Percentiles rank a stretch among this genome's conserved stretches.
phyloP scores from a whole-genome alignment of 352 stramenopile species.

The Phytophthora sojae region DNA sequence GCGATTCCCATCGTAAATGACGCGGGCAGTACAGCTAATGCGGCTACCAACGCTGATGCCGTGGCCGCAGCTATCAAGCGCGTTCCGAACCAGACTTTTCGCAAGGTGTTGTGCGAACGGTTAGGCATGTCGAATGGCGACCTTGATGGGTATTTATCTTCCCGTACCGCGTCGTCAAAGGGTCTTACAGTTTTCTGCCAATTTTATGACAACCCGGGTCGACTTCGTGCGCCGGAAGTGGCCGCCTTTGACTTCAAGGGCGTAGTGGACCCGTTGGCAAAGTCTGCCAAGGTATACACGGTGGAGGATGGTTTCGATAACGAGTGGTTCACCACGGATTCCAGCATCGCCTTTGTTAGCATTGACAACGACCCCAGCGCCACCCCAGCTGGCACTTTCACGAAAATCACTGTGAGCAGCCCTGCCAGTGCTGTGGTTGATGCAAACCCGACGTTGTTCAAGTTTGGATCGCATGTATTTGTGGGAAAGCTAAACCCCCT shows the following conservation, averaged over 20 bases:
- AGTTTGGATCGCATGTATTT: slow-evolving; percentile 32
- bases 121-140: too few species aligned
- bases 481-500: background rate
- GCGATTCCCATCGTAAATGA: slow-evolving; percentile 33
- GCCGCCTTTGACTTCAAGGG: slow-evolving; percentile 27
- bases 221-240: slow-evolving; percentile 62
- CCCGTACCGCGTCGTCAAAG: too few species aligned
- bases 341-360: slow-evolving; percentile 5
- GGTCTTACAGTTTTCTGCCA: slow-evolving; percentile 44
- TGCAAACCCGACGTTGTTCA: slow-evolving; percentile 23
- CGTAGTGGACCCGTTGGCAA: slow-evolving; percentile 7
- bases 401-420: background rate
- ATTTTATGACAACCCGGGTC: slow-evolving; percentile 60
- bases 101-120: slow-evolving; percentile 46
- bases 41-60: slow-evolving; percentile 3
- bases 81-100: slow-evolving; percentile 62
- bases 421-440: background rate
- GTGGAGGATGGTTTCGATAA: slow-evolving; percentile 51
- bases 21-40: background rate
- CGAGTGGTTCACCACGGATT: slow-evolving; percentile 68
- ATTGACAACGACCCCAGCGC: slow-evolving; percentile 8
- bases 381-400: too few species aligned
- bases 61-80: slow-evolving; percentile 49
- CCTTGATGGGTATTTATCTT: too few species aligned
- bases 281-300: slow-evolving; percentile 38